A percentile compares a stretch with the other conserved stretches of the same genome.
Conservation (phyloP, 768 basidiomycete species). For the Clitopilus hobsonii region DNA sequence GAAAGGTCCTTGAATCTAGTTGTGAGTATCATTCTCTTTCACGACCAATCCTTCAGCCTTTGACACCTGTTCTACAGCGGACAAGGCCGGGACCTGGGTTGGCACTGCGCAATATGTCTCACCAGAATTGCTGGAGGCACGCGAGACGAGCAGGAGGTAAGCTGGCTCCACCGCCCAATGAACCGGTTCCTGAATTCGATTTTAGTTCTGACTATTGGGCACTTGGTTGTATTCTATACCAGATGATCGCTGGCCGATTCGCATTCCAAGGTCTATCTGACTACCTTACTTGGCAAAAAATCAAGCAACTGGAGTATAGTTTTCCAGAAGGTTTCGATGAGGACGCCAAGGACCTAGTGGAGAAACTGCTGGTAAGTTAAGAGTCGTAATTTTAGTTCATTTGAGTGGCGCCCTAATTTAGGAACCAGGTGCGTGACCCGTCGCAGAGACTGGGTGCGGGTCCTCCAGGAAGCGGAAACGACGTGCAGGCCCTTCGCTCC, state of each 20-base stretch:
- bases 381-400: not conserved
- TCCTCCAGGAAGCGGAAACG: conserved; percentile 28
- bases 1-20: conserved; percentile 61
- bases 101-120: conserved; percentile 89
- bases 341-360: conserved; percentile 76
- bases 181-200: conserved; percentile 7
- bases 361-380: conserved; percentile 70
- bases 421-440: conserved; percentile 50
- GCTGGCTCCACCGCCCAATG: conserved; percentile 9
- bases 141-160: conserved; percentile 75
- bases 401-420: not conserved
- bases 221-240: conserved; percentile 89
- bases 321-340: conserved; percentile 85
- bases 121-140: conserved; percentile 75
- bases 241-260: conserved; percentile 88
- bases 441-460: conserved; percentile 56
- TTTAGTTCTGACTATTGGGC: conserved; percentile 92
- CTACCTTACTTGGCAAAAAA: conserved; percentile 93
- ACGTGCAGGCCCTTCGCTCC: conserved; percentile 43
- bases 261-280: conserved; percentile 91
- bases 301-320: conserved; percentile 81
- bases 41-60: conserved; percentile 23
- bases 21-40: conserved; percentile 34
- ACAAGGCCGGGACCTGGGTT: conserved; percentile 66
- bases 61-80: conserved; percentile 30